A percentile compares a stretch with the other conserved stretches of the same genome.
Evolutionary conservation across 805 yeast species (phyloP).

Genomic region (Pichia phayaonensis): DNA sequence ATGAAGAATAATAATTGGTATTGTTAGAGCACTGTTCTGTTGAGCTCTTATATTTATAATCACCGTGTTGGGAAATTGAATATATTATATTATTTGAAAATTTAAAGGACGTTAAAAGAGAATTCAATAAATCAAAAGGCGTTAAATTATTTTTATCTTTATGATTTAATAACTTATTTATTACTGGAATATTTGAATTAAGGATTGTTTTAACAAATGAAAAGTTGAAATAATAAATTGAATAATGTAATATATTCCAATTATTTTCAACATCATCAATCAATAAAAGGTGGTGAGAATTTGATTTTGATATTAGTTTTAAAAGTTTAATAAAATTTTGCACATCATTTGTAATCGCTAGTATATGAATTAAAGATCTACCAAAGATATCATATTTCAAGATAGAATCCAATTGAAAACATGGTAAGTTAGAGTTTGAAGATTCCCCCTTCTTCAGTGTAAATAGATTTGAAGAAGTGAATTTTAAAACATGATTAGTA

Average conservation of each 20-base stretch:
- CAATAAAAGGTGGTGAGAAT: conserved; percentile 38
- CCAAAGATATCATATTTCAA: conserved; percentile 62
- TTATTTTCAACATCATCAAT: conserved; percentile 65
- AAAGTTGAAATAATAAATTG: conserved; percentile 51
- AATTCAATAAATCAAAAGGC: conserved; percentile 58
- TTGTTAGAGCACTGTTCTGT: background rate
- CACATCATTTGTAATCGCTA: conserved; percentile 42
- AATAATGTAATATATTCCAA: conserved; percentile 74
- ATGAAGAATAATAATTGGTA: background rate
- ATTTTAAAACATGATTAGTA: conserved; percentile 11
- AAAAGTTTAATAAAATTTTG: conserved; percentile 41
- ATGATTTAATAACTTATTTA: conserved; percentile 33
- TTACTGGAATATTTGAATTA: conserved; percentile 9
- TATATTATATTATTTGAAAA: background rate
- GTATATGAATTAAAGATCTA: conserved; percentile 47
- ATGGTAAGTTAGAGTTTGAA: conserved; percentile 3
- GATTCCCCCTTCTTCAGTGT: conserved; percentile 11
- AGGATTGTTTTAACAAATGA: conserved; percentile 43
- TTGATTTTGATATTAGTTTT: conserved; percentile 19
- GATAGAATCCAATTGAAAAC: conserved; percentile 32
- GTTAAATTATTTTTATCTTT: conserved; percentile 68
- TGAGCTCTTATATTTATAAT: background rate
- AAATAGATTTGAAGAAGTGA: conserved; percentile 10
- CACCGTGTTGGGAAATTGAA: conserved; percentile 5
- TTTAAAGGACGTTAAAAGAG: conserved; percentile 6